These are phyloP conservation scores for Capillidium heterosporum DNA, from an alignment of 371 early-diverging fungal genomes.

Conservation along the genomic window DNA sequence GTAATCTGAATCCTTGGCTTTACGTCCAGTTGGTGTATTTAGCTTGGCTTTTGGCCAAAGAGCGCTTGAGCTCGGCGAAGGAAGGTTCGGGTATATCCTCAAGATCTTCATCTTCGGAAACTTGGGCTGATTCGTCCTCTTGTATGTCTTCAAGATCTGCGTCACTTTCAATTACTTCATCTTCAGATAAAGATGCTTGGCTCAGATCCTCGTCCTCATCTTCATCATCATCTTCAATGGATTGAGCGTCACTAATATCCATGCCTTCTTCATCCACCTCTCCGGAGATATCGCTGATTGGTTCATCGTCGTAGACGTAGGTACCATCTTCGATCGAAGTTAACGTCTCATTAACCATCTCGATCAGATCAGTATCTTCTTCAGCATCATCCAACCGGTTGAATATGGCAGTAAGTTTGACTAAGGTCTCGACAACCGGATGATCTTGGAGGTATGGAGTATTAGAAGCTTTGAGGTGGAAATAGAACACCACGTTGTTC, in stretches of 20 bases:
- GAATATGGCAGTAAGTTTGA: constrained; percentile 45
- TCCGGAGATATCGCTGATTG: not conserved
- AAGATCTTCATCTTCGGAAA: constrained; percentile 10
- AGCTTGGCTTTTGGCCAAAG: no score
- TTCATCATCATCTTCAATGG: no score
- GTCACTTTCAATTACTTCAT: no score
- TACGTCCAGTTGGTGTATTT: constrained; percentile 13
- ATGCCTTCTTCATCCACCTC: constrained; percentile 5
- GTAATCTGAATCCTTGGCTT: constrained; percentile 43
- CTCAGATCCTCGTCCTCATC: no score
- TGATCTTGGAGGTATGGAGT: constrained; percentile 41
- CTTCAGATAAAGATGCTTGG: no score
- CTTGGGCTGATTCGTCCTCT: constrained; percentile 6
- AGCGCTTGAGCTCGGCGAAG: not conserved
- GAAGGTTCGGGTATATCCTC: constrained; percentile 8
- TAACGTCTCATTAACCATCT: constrained; percentile 6
- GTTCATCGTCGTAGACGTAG: not conserved
- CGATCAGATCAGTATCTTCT: constrained; percentile 13
- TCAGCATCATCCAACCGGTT: constrained; percentile 47
- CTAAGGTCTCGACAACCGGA: constrained; percentile 63
- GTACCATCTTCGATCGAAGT: not conserved
- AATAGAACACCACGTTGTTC: constrained; percentile 76
- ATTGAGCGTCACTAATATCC: constrained; percentile 8
- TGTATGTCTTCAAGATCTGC: constrained; percentile 8
- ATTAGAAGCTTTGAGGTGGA: constrained; percentile 50